Evolutionary conservation across 2,329 filamentous ascomycete genomes (phyloP).

Genomic region (Thermoascus crustaceus): DNA sequence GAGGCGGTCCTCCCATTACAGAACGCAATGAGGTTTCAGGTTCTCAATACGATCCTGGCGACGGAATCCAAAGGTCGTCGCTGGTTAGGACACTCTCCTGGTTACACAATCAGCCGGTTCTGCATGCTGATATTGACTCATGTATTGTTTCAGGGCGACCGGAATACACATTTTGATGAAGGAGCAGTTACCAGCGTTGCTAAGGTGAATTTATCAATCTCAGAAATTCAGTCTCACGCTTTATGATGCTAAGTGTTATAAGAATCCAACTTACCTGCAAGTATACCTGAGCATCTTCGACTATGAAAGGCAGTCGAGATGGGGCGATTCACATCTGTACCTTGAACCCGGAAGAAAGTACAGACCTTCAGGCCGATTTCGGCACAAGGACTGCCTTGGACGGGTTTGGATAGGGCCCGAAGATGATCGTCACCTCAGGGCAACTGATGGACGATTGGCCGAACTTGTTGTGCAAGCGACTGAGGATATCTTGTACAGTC

Average conservation of each 20-base stretch:
- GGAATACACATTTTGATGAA: neutral
- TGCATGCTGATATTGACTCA: no score
- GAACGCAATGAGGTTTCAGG: no score
- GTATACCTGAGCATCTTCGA: no score
- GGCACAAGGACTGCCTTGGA: neutral
- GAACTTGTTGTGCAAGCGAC: neutral
- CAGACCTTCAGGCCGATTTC: constrained; percentile 1
- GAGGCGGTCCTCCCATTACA: no score
- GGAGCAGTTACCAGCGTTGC: neutral
- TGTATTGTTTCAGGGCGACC: no score
- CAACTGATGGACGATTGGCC: neutral
- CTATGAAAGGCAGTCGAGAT: neutral
- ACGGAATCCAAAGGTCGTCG: no score
- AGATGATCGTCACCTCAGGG: neutral
- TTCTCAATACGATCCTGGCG: no score
- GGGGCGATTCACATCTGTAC: neutral
- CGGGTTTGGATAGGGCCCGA: neutral
- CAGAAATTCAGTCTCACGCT: neutral
- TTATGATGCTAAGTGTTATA: neutral
- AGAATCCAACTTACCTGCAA: neutral
- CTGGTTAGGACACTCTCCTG: no score
- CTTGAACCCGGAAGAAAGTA: neutral
- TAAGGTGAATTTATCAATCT: neutral
- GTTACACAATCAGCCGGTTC: no score
- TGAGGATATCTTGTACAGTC: neutral